These are phyloP conservation scores for Didymella glomerata DNA, from an alignment of 2,329 filamentous ascomycete species.

Conservation along the genomic window DNA sequence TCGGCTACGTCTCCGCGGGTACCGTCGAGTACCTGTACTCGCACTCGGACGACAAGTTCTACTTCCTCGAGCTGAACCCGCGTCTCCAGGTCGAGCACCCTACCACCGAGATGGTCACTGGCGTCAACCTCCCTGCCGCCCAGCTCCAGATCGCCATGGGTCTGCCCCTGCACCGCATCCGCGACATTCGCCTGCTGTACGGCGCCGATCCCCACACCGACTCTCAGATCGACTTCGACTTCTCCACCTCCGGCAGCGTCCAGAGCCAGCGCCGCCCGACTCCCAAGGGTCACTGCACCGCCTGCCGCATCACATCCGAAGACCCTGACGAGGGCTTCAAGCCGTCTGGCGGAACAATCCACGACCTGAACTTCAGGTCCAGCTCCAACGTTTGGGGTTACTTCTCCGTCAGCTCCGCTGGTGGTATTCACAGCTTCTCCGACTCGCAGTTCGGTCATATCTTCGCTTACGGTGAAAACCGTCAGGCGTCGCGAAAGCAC, in stretches of 20 bases:
- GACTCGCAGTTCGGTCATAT: slow-evolving; percentile 99
- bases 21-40: slow-evolving; percentile 99
- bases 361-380: slow-evolving; percentile 98
- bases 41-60: slow-evolving; percentile 97
- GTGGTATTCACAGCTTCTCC: slow-evolving; percentile 98
- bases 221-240: slow-evolving; percentile 95
- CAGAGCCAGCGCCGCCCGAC: slow-evolving; percentile 87
- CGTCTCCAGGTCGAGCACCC: slow-evolving; percentile 99
- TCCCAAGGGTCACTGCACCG: slow-evolving; percentile 96
- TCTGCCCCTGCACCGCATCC: slow-evolving; percentile 91
- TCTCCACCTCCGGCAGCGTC: slow-evolving; percentile 83
- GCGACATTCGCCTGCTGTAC: slow-evolving; percentile 95
- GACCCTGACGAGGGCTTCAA: slow-evolving; percentile 99
- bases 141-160: slow-evolving; percentile 99
- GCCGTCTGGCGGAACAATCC: slow-evolving; percentile 98
- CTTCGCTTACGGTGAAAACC: slow-evolving; percentile 98
- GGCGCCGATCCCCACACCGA: slow-evolving; percentile 89
- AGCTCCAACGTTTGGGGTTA: slow-evolving; percentile 99
- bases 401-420: slow-evolving; percentile 96
- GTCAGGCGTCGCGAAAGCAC: slow-evolving; percentile 94
- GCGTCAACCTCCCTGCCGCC: slow-evolving; percentile 94
- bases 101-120: slow-evolving; percentile 98
- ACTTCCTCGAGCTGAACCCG: slow-evolving; percentile 98
- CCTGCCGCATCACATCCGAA: slow-evolving; percentile 98
- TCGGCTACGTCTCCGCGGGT: slow-evolving; percentile 98